A percentile compares a stretch with the other conserved stretches of the same genome.
phyloP scores from a whole-genome alignment of 208 protist species.

The Trypanosoma caninum region DNA sequence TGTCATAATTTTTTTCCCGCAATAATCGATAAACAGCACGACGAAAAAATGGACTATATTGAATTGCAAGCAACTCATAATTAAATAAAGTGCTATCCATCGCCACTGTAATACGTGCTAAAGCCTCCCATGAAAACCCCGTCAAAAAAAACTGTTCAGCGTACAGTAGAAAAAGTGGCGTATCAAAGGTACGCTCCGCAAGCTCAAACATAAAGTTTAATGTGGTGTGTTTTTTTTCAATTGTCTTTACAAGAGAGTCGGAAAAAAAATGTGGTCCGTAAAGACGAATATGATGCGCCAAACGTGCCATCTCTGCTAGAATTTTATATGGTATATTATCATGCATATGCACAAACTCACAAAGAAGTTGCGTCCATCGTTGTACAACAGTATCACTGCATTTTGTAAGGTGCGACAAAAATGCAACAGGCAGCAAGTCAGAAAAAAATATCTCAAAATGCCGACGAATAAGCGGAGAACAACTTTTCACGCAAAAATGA shows the following conservation, averaged over 20 bases:
- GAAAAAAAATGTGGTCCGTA: constrained; percentile 56
- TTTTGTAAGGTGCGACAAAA: constrained; percentile 60
- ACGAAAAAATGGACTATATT: constrained; percentile 32
- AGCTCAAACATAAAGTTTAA: constrained; percentile 35
- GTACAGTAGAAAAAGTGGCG: constrained; percentile 50
- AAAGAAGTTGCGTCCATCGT: constrained; percentile 57
- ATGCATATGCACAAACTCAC: constrained; percentile 50
- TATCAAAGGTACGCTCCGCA: constrained; percentile 50
- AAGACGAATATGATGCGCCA: constrained; percentile 59
- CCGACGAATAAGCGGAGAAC: constrained; percentile 45
- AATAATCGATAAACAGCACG: constrained; percentile 12
- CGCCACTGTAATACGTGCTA: constrained; percentile 28
- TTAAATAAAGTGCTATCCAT: constrained; percentile 36
- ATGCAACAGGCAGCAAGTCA: constrained; percentile 64
- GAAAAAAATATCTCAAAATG: constrained; percentile 68
- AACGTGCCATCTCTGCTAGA: constrained; percentile 47
- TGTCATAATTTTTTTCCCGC: constrained; percentile 1
- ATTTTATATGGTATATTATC: constrained; percentile 59
- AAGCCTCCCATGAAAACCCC: constrained; percentile 33
- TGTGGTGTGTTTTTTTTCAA: constrained; percentile 50
- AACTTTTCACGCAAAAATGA: constrained; percentile 53
- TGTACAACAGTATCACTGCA: constrained; percentile 29
- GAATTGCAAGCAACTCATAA: constrained; percentile 28
- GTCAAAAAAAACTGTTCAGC: constrained; percentile 31
- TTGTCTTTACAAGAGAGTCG: constrained; percentile 25